Evolutionary conservation across 2,329 filamentous ascomycete genomes (phyloP).

Genomic region (Plectosphaerella plurivora): DNA sequence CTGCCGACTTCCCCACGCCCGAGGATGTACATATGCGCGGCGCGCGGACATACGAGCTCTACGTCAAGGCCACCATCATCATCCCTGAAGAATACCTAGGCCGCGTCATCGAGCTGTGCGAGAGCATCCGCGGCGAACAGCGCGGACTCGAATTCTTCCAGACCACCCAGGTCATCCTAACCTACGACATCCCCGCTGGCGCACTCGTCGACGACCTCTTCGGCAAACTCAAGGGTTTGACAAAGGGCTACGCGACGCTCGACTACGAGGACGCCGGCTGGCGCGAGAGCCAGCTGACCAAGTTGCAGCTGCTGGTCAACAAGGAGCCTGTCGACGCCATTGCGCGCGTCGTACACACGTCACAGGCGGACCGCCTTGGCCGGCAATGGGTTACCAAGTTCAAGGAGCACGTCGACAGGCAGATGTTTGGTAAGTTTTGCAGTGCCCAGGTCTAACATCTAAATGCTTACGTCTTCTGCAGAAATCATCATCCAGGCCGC

Average conservation of each 20-base stretch:
- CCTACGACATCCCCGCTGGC: constrained; percentile 83
- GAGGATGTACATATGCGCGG: constrained; percentile 43
- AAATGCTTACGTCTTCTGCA: constrained; percentile 9
- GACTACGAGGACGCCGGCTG: constrained; percentile 97
- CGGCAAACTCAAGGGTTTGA: constrained; percentile 88
- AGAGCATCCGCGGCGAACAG: constrained; percentile 82
- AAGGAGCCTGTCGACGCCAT: constrained; percentile 92
- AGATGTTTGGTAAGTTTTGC: constrained; percentile 67
- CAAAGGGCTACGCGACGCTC: constrained; percentile 91
- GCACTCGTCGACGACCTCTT: constrained; percentile 97
- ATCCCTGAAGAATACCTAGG: constrained; percentile 92
- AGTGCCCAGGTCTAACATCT: background rate
- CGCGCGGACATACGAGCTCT: constrained; percentile 47
- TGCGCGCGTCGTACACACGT: constrained; percentile 79
- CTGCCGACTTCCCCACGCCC: constrained; percentile 76
- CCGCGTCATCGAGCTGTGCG: constrained; percentile 91
- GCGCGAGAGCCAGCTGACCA: constrained; percentile 73
- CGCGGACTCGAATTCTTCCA: constrained; percentile 88
- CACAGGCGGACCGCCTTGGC: constrained; percentile 76
- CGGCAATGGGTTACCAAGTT: constrained; percentile 91
- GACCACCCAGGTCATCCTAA: constrained; percentile 85
- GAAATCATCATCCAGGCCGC: constrained; percentile 94
- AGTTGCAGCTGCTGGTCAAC: constrained; percentile 91
- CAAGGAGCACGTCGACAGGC: constrained; percentile 91
- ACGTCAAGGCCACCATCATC: constrained; percentile 77